Conservation (phyloP, 2,329 filamentous ascomycete genomes). For the Pezicula neosporulosa region DNA sequence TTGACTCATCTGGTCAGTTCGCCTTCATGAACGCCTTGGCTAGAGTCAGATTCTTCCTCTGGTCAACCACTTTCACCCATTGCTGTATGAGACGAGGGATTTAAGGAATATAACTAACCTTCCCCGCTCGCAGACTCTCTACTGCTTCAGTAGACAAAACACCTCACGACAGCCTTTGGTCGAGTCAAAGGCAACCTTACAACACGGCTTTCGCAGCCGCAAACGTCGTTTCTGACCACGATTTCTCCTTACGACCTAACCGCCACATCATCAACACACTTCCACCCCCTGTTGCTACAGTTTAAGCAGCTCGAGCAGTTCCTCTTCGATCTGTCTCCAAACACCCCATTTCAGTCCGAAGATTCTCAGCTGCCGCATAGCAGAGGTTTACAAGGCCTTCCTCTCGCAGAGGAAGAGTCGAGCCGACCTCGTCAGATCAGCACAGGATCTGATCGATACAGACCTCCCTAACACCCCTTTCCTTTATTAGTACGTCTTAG, state of each 20-base stretch:
- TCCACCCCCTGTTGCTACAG: slow-evolving; percentile 53
- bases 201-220: slow-evolving; percentile 64
- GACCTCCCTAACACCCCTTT: slow-evolving; percentile 79
- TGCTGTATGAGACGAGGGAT: background rate
- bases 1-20: background rate
- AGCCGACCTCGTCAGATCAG: slow-evolving; percentile 93
- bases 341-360: slow-evolving; percentile 54
- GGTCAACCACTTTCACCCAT: background rate
- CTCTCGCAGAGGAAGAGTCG: slow-evolving; percentile 99
- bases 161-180: slow-evolving; percentile 56
- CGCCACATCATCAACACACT: slow-evolving; percentile 65
- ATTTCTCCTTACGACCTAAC: slow-evolving; percentile 64
- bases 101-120: background rate
- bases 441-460: slow-evolving; percentile 88
- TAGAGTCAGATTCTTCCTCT: background rate
- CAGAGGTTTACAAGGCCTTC: slow-evolving; percentile 97
- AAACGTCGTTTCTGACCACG: slow-evolving; percentile 61
- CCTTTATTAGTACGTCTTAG: slow-evolving; percentile 18
- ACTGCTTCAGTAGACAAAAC: background rate
- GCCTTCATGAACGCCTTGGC: background rate
- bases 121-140: background rate
- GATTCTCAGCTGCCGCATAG: slow-evolving; percentile 98
- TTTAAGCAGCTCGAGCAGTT: slow-evolving; percentile 46
- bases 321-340: slow-evolving; percentile 46
- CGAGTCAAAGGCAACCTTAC: slow-evolving; percentile 56